A percentile compares a stretch with the other conserved stretches of the same genome.
These are phyloP conservation scores for Calonectria hongkongensis DNA, from an alignment of 2,329 filamentous ascomycete species.

Conservation along the genomic window DNA sequence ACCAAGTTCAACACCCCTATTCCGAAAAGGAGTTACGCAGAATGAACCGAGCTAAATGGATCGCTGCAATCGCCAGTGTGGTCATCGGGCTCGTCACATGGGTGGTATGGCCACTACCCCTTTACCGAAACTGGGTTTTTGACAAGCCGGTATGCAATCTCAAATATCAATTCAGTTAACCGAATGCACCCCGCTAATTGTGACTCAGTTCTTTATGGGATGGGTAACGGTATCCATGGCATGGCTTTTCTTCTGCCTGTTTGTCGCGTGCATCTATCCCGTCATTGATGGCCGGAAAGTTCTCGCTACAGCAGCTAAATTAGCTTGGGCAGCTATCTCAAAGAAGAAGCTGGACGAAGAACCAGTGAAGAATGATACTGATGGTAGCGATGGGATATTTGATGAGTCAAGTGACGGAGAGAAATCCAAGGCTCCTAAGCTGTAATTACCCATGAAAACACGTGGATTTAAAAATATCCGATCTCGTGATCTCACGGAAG, in stretches of 20 bases:
- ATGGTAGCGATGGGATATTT: slow-evolving; percentile 1
- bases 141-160: slow-evolving; percentile 26
- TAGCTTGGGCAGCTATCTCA: slow-evolving; percentile 26
- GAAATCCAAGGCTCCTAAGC: background rate
- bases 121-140: slow-evolving; percentile 37
- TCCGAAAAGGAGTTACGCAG: slow-evolving; percentile 29
- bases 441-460: background rate
- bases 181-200: background rate
- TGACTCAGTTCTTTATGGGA: slow-evolving; percentile 32
- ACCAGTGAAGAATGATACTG: background rate
- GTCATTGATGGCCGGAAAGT: slow-evolving; percentile 33
- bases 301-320: slow-evolving; percentile 23
- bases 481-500: too few species aligned
- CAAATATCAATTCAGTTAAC: background rate
- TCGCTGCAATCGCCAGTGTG: slow-evolving; percentile 27
- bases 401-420: slow-evolving; percentile 27
- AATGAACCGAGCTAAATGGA: slow-evolving; percentile 33
- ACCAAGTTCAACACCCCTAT: slow-evolving; percentile 37
- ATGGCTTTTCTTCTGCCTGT: slow-evolving; percentile 33
- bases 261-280: slow-evolving; percentile 31
- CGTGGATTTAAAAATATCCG: too few species aligned
- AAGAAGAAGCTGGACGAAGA: background rate
- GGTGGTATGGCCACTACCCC: slow-evolving; percentile 36
- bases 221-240: slow-evolving; percentile 36
- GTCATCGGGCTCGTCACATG: slow-evolving; percentile 35